Conservation (phyloP, 2,329 filamentous ascomycete species). For the Eutypella sp. region DNA sequence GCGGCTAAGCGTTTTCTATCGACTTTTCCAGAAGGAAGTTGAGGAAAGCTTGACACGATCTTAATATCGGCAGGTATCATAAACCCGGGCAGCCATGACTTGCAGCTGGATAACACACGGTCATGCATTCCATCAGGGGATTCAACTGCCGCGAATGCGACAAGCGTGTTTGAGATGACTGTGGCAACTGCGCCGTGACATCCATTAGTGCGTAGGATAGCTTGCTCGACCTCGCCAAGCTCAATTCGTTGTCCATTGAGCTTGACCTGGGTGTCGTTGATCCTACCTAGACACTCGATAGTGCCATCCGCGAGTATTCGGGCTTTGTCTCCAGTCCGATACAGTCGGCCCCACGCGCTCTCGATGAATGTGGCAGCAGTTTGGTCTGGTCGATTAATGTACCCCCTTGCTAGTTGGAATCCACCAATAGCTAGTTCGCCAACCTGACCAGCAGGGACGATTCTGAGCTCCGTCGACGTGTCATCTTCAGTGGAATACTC, state of each 20-base stretch:
- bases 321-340: slow-evolving; percentile 82
- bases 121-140: slow-evolving; percentile 28
- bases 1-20: slow-evolving; percentile 61
- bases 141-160: slow-evolving; percentile 66
- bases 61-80: slow-evolving; percentile 79
- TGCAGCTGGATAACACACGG: slow-evolving; percentile 55
- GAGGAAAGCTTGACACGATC: slow-evolving; percentile 60
- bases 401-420: slow-evolving; percentile 71
- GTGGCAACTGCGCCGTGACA: slow-evolving; percentile 63
- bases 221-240: slow-evolving; percentile 73
- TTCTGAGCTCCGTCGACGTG: slow-evolving; percentile 31
- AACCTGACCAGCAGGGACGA: slow-evolving; percentile 61
- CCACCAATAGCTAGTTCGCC: slow-evolving; percentile 83
- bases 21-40: slow-evolving; percentile 77
- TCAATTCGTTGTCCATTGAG: slow-evolving; percentile 79
- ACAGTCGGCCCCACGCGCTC: slow-evolving; percentile 64
- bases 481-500: slow-evolving; percentile 35
- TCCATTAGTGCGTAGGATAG: slow-evolving; percentile 53
- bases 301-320: slow-evolving; percentile 60
- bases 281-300: slow-evolving; percentile 78
- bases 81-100: slow-evolving; percentile 70
- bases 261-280: slow-evolving; percentile 79
- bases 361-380: slow-evolving; percentile 67
- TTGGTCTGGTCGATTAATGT: slow-evolving; percentile 75
- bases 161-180: slow-evolving; percentile 63